Percentiles rank a stretch among this genome's conserved stretches.
phyloP scores from a whole-genome alignment of 1,284 basidiomycete genomes.

The Wolfiporia cocos region DNA sequence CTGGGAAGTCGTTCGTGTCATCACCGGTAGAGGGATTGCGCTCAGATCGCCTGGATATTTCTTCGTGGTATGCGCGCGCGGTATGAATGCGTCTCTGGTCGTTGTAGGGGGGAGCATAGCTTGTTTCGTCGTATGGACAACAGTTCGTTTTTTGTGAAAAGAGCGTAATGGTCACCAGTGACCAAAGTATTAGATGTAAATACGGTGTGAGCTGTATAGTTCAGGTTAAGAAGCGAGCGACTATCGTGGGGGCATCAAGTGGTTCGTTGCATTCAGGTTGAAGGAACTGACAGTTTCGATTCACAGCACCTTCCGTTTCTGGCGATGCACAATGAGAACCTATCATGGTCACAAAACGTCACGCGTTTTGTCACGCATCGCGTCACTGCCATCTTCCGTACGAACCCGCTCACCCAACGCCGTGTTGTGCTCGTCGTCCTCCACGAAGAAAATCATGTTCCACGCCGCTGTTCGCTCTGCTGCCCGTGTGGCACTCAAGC shows the following conservation, averaged over 20 bases:
- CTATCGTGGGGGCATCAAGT: too few species aligned
- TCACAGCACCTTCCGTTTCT: slow-evolving; percentile 12
- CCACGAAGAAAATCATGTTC: slow-evolving; percentile 33
- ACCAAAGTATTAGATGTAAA: too few species aligned
- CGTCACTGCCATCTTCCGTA: slow-evolving; percentile 4
- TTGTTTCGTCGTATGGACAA: too few species aligned
- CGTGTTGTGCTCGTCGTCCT: slow-evolving; percentile 7
- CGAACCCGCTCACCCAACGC: slow-evolving; percentile 3
- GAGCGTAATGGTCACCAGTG: slow-evolving; percentile 15
- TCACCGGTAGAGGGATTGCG: slow-evolving; percentile 13
- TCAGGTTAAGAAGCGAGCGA: slow-evolving; percentile 7
- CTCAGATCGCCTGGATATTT: slow-evolving; percentile 11
- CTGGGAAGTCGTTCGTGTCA: slow-evolving; percentile 18
- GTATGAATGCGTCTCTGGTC: background rate
- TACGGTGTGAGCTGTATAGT: background rate
- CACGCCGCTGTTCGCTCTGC: slow-evolving; percentile 36
- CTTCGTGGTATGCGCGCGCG: slow-evolving; percentile 3
- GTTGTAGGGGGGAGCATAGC: too few species aligned
- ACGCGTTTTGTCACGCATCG: slow-evolving; percentile 3
- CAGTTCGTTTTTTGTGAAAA: too few species aligned
- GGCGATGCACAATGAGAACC: slow-evolving; percentile 11
- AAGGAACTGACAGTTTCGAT: slow-evolving; percentile 11
- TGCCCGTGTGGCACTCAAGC: slow-evolving; percentile 25
- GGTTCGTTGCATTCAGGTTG: too few species aligned
- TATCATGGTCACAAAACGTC: background rate